A percentile compares a stretch with the other conserved stretches of the same genome.
Conservation (phyloP, 1,284 basidiomycete species). For the Rhodotorula sp. region DNA sequence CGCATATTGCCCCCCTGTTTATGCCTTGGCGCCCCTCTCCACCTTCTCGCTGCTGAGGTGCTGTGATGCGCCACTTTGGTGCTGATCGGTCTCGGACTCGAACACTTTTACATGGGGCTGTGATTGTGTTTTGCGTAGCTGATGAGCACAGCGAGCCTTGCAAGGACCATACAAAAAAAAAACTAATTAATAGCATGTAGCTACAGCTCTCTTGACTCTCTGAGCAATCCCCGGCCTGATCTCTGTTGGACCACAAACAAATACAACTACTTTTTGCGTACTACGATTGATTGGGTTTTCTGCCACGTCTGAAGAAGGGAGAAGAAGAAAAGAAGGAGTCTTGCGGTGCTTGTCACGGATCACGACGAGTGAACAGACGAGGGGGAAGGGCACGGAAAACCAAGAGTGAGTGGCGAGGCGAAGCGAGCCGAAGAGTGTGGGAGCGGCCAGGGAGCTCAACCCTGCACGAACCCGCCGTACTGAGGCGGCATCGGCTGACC, state of each 20-base stretch:
- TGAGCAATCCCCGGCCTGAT: too few relatives aligned
- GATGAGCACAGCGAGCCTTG: too few relatives aligned
- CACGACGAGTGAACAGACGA: background rate
- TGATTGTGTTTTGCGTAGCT: too few relatives aligned
- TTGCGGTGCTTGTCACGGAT: background rate
- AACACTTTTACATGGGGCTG: too few relatives aligned
- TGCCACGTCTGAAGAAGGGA: background rate
- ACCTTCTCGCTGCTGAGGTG: too few relatives aligned
- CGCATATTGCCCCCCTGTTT: too few relatives aligned
- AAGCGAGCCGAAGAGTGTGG: background rate
- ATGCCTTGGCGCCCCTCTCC: too few relatives aligned
- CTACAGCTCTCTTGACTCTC: too few relatives aligned
- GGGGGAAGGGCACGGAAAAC: background rate
- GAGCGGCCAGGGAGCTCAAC: background rate
- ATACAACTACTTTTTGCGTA: background rate
- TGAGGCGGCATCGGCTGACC: slow-evolving; percentile 2
- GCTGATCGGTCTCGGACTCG: too few relatives aligned
- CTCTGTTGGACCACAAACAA: background rate
- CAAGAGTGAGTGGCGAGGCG: background rate
- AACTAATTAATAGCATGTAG: too few relatives aligned
- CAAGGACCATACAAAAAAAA: too few relatives aligned
- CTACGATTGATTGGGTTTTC: background rate
- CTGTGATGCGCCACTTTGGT: too few relatives aligned
- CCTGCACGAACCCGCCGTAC: slow-evolving; percentile 18
- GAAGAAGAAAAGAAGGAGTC: background rate